Conservation (phyloP, 2,329 filamentous ascomycete species). For the Colletotrichum sp. region DNA sequence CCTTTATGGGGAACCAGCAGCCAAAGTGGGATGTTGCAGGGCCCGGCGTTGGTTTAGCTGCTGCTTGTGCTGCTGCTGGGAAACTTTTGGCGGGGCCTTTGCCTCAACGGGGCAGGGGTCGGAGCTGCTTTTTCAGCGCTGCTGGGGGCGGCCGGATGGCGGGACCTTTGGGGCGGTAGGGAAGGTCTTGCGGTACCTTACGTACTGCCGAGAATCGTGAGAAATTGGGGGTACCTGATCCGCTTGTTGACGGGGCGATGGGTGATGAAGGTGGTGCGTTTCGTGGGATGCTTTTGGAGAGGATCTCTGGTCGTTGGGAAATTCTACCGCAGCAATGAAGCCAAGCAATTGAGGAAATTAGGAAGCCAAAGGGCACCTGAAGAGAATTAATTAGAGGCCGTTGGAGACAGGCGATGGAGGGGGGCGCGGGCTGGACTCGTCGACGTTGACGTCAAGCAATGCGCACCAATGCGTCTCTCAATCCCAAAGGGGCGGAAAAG, state of each 20-base stretch:
- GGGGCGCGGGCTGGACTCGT: neutral
- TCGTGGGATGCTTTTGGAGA: neutral
- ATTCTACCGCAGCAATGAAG: neutral
- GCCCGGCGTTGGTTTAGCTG: neutral
- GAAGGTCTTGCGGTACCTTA: neutral
- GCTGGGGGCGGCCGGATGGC: neutral
- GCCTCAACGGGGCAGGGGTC: neutral
- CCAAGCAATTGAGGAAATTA: neutral
- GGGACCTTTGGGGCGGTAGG: neutral
- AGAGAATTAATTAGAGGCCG: neutral
- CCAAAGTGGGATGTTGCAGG: neutral
- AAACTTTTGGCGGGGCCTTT: neutral
- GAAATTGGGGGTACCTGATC: neutral
- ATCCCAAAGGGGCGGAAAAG: neutral
- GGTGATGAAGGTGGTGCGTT: neutral
- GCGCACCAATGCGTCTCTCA: neutral
- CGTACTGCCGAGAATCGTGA: neutral
- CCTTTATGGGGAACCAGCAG: neutral
- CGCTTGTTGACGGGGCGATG: slow-evolving; percentile 10
- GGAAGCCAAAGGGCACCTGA: neutral
- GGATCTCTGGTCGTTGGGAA: neutral
- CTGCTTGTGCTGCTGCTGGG: neutral
- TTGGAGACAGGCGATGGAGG: neutral
- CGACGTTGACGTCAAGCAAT: neutral
- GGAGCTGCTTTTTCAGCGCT: slow-evolving; percentile 1